Evolutionary conservation across 106 monocot species (phyloP).

Genomic region (Dioscorea zingiberensis): DNA sequence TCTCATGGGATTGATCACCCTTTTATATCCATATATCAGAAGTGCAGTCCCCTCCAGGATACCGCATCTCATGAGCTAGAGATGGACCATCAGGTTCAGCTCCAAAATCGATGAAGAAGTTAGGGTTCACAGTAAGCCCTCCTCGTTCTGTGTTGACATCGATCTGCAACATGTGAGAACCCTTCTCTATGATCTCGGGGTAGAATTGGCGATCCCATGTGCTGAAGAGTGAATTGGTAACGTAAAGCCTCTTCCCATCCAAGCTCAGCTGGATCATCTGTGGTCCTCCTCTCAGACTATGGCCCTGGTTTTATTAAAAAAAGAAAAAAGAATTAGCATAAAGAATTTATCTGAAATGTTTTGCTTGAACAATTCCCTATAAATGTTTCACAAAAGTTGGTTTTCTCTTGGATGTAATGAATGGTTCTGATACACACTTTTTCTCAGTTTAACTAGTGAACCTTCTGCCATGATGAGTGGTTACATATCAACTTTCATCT

Average conservation of each 20-base stretch:
- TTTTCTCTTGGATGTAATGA: too few relatives aligned
- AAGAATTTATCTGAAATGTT: too few relatives aligned
- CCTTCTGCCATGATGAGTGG: too few relatives aligned
- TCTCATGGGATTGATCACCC: background rate
- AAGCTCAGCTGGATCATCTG: constrained; percentile 98
- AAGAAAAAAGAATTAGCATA: too few relatives aligned
- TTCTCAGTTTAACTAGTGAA: too few relatives aligned
- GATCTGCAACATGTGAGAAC: constrained; percentile 88
- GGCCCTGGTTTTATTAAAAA: constrained; percentile 35
- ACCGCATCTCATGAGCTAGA: constrained; percentile 99
- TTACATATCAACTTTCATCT: too few relatives aligned
- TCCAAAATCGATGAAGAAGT: constrained; percentile 93
- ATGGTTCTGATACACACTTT: too few relatives aligned
- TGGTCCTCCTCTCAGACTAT: constrained; percentile 77
- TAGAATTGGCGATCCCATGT: constrained; percentile 90
- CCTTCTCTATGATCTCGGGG: constrained; percentile 68
- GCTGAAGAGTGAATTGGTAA: constrained; percentile 96
- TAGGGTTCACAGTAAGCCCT: constrained; percentile 61
- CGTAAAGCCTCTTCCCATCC: constrained; percentile 89
- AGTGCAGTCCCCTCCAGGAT: constrained; percentile 97
- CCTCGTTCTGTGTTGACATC: constrained; percentile 75
- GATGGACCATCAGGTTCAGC: constrained; percentile 79
- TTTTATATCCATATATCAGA: constrained; percentile 94
- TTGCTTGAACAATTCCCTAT: too few relatives aligned
- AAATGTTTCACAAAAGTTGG: too few relatives aligned